These are phyloP conservation scores for Phylloboletellus chloephorus DNA, from an alignment of 1,284 basidiomycete species.

Conservation along the genomic window DNA sequence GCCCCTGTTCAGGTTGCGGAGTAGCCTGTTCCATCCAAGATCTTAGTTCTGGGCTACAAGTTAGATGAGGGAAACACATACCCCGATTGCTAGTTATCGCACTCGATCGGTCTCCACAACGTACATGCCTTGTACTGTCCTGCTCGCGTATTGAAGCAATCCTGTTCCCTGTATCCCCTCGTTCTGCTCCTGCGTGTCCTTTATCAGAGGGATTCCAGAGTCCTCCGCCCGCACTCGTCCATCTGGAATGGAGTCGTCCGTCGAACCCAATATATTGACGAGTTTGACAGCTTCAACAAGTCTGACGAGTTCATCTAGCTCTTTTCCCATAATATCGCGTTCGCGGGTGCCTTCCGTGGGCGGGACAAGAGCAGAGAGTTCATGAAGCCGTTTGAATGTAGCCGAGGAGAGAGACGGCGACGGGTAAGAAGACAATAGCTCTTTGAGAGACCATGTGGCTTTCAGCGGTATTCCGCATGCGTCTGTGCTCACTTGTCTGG, in stretches of 20 bases:
- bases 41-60: too few species aligned
- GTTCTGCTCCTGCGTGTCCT: conserved; percentile 22
- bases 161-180: conserved; percentile 35
- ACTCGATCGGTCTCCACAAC: conserved; percentile 41
- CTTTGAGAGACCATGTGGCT: conserved; percentile 73
- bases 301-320: conserved; percentile 64
- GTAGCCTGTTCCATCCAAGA: too few species aligned
- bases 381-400: conserved; percentile 57
- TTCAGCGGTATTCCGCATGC: conserved; percentile 53
- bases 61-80: conserved; percentile 5
- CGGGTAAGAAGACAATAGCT: conserved; percentile 69
- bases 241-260: conserved; percentile 35
- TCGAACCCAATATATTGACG: conserved; percentile 39
- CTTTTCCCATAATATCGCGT: conserved; percentile 44
- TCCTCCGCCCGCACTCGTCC: conserved; percentile 42
- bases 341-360: conserved; percentile 52
- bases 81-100: conserved; percentile 26
- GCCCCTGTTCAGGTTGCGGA: too few species aligned
- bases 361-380: conserved; percentile 63
- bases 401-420: conserved; percentile 51
- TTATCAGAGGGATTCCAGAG: conserved; percentile 32
- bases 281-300: conserved; percentile 75
- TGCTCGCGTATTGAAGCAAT: conserved; percentile 48
- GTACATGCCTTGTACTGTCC: conserved; percentile 41
- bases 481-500: conserved; percentile 38